Percentiles rank a stretch among this genome's conserved stretches.
Conservation (phyloP, 2,329 filamentous ascomycete genomes). For the Talaromyces sp. region DNA sequence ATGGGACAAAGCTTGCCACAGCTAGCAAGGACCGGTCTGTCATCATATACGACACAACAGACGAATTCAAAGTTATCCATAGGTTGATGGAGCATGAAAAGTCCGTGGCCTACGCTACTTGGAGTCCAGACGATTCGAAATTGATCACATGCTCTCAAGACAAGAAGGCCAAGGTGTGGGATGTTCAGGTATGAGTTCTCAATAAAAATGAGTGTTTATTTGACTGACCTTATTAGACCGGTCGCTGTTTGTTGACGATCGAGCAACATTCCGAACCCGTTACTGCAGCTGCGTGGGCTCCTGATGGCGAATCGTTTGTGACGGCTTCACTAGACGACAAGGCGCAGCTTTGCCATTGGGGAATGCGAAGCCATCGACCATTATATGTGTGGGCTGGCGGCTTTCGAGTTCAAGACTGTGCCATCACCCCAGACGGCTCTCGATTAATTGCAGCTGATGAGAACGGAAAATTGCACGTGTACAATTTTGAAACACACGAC, state of each 20-base stretch:
- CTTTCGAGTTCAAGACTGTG: constrained; percentile 76
- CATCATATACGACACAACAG: constrained; percentile 70
- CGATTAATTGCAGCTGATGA: constrained; percentile 75
- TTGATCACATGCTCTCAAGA: constrained; percentile 80
- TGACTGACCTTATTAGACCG: constrained; percentile 45
- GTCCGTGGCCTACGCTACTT: constrained; percentile 74
- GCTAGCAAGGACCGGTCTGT: constrained; percentile 71
- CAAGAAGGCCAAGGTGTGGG: constrained; percentile 69
- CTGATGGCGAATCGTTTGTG: constrained; percentile 71
- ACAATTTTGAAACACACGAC: constrained; percentile 69
- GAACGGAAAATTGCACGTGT: constrained; percentile 68
- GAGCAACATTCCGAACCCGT: constrained; percentile 75
- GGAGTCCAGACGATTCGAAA: constrained; percentile 87
- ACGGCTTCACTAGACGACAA: constrained; percentile 68
- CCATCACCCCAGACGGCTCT: constrained; percentile 73
- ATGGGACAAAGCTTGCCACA: constrained; percentile 76
- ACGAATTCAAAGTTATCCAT: constrained; percentile 60
- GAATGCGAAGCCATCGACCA: constrained; percentile 53
- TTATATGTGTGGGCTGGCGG: constrained; percentile 60
- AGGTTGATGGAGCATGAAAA: constrained; percentile 60
- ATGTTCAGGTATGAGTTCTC: constrained; percentile 49
- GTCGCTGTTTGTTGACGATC: constrained; percentile 58
- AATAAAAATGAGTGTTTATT: background rate
- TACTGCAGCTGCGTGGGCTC: constrained; percentile 83
- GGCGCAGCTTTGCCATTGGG: constrained; percentile 66